A percentile compares a stretch with the other conserved stretches of the same genome.
phyloP scores from a whole-genome alignment of 2,329 filamentous ascomycete species.

The Rutstroemia sp. region DNA sequence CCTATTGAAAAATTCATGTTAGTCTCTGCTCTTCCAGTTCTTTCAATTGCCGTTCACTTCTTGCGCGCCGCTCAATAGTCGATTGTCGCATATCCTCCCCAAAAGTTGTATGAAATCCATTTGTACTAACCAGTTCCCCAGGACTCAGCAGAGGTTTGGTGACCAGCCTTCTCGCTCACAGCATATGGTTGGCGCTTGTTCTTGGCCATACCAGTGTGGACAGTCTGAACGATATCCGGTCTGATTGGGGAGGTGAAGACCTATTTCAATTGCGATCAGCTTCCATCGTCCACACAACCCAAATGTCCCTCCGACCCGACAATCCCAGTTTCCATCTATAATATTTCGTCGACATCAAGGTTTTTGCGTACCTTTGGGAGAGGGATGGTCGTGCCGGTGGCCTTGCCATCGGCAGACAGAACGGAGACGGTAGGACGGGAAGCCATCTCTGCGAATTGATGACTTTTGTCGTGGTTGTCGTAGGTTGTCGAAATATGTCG shows the following conservation, averaged over 20 bases:
- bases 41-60: background rate
- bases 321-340: background rate
- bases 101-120: slow-evolving; percentile 16
- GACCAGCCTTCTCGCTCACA: slow-evolving; percentile 99
- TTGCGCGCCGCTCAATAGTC: background rate
- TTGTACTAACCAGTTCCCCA: slow-evolving; percentile 90
- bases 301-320: background rate
- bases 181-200: slow-evolving; percentile 99
- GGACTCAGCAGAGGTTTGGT: slow-evolving; percentile 99
- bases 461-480: slow-evolving; percentile 23
- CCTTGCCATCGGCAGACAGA: slow-evolving; percentile 90
- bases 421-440: slow-evolving; percentile 97
- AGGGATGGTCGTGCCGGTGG: slow-evolving; percentile 81
- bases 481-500: slow-evolving; percentile 14
- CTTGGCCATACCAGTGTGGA: slow-evolving; percentile 99
- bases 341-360: slow-evolving; percentile 1
- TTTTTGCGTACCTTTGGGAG: slow-evolving; percentile 57
- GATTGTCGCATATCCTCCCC: background rate
- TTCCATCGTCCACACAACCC: slow-evolving; percentile 11
- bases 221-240: slow-evolving; percentile 91
- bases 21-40: slow-evolving; percentile 15
- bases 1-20: slow-evolving; percentile 43
- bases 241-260: slow-evolving; percentile 98
- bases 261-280: slow-evolving; percentile 26
- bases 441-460: slow-evolving; percentile 55